These are phyloP conservation scores for Logfia minima DNA, from an alignment of 129 eudicot genomes.

Conservation along the genomic window DNA sequence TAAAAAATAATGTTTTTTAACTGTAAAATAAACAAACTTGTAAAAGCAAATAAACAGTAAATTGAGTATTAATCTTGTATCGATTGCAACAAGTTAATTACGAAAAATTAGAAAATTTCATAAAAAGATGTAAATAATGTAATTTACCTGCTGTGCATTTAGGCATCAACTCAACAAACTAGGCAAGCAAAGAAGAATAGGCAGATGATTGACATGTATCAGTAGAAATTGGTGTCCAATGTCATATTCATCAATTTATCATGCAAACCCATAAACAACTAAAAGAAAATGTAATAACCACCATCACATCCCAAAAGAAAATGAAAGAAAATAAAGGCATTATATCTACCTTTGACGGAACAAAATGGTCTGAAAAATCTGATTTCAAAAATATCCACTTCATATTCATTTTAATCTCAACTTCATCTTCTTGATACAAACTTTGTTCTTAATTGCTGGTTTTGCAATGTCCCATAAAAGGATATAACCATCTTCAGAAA, in stretches of 20 bases:
- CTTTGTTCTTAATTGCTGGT: slow-evolving; percentile 1
- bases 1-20: too few relatives aligned
- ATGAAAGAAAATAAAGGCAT: not conserved
- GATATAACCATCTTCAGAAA: not conserved
- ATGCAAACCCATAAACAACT: not conserved
- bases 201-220: too few relatives aligned
- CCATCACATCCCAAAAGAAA: not conserved
- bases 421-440: slow-evolving; percentile 11
- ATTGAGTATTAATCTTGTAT: too few relatives aligned
- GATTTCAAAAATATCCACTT: slow-evolving; percentile 11
- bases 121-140: too few relatives aligned
- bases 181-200: too few relatives aligned
- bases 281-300: not conserved
- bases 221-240: not conserved
- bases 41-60: too few relatives aligned
- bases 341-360: not conserved
- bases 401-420: not conserved
- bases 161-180: too few relatives aligned
- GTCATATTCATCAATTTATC: not conserved
- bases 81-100: too few relatives aligned
- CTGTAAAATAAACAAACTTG: too few relatives aligned
- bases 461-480: slow-evolving; percentile 1
- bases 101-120: too few relatives aligned
- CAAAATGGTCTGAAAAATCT: not conserved
- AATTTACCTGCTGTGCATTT: too few relatives aligned